A percentile compares a stretch with the other conserved stretches of the same genome.
phyloP scores from a whole-genome alignment of 1,139 yeast genomes.

The Debaryomyces nepalensis region DNA sequence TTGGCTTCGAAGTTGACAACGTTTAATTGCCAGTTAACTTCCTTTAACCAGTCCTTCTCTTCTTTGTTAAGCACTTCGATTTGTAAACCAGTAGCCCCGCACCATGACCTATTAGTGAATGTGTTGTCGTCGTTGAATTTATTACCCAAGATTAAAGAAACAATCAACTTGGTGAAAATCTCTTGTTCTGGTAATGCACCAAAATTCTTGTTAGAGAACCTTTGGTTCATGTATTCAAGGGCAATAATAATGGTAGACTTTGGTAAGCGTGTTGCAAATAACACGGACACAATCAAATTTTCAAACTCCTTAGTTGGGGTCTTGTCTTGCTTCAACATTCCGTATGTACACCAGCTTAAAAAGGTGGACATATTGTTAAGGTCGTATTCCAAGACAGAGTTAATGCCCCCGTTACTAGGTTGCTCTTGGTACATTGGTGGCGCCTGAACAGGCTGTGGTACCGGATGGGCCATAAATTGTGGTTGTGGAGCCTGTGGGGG shows the following conservation, averaged over 20 bases:
- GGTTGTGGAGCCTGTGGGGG: constrained; percentile 20
- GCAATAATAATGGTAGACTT: constrained; percentile 79
- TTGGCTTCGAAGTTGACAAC: constrained; percentile 48
- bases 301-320: constrained; percentile 61
- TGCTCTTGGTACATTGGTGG: constrained; percentile 22
- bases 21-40: constrained; percentile 53
- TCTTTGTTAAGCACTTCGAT: constrained; percentile 61
- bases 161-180: constrained; percentile 66
- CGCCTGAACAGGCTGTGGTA: constrained; percentile 21
- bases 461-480: constrained; percentile 14
- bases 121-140: constrained; percentile 97
- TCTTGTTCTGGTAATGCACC: constrained; percentile 43
- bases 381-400: constrained; percentile 78
- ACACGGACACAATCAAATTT: constrained; percentile 65
- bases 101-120: constrained; percentile 93
- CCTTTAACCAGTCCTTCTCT: constrained; percentile 76
- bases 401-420: constrained; percentile 70
- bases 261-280: constrained; percentile 90
- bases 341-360: constrained; percentile 67
- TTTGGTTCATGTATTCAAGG: constrained; percentile 69
- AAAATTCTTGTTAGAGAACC: constrained; percentile 34
- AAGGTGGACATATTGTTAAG: constrained; percentile 77
- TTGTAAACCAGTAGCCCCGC: constrained; percentile 86
- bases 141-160: constrained; percentile 82
- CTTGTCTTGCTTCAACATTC: constrained; percentile 55